phyloP scores from a whole-genome alignment of 495 filamentous ascomycete species.

The Penicillium canescens region DNA sequence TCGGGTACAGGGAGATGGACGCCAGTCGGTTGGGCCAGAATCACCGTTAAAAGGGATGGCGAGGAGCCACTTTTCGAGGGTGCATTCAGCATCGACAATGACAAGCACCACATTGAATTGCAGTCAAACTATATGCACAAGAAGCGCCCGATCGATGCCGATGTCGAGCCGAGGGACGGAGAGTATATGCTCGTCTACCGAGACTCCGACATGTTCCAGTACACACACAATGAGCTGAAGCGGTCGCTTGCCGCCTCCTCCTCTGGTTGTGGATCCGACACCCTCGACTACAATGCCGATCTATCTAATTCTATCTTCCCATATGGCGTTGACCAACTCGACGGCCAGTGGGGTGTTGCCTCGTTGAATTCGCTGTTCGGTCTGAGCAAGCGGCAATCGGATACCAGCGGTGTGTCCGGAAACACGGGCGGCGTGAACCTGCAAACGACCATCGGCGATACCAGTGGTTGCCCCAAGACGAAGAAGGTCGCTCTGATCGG shows the following conservation, averaged over 20 bases:
- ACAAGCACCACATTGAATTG: conserved; percentile 88
- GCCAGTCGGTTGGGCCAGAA: conserved; percentile 82
- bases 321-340: conserved; percentile 36
- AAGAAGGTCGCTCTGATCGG: conserved; percentile 89
- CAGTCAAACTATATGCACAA: conserved; percentile 73
- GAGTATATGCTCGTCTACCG: conserved; percentile 91
- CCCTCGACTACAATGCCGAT: conserved; percentile 68
- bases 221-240: conserved; percentile 53
- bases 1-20: conserved; percentile 67
- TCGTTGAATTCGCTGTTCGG: conserved; percentile 59
- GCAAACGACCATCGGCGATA: conserved; percentile 75
- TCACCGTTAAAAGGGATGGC: conserved; percentile 76
- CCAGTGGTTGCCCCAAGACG: conserved; percentile 79
- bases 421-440: conserved; percentile 86
- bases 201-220: conserved; percentile 74
- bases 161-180: conserved; percentile 54
- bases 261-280: conserved; percentile 61
- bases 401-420: conserved; percentile 57
- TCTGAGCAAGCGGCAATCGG: conserved; percentile 45
- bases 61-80: conserved; percentile 82
- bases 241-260: conserved; percentile 36
- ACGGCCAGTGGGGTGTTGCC: conserved; percentile 51
- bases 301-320: conserved; percentile 65
- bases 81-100: conserved; percentile 74
- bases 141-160: conserved; percentile 71